A percentile compares a stretch with the other conserved stretches of the same genome.
Conservation (phyloP, 2,329 filamentous ascomycete species). For the Neonectria hederae region DNA sequence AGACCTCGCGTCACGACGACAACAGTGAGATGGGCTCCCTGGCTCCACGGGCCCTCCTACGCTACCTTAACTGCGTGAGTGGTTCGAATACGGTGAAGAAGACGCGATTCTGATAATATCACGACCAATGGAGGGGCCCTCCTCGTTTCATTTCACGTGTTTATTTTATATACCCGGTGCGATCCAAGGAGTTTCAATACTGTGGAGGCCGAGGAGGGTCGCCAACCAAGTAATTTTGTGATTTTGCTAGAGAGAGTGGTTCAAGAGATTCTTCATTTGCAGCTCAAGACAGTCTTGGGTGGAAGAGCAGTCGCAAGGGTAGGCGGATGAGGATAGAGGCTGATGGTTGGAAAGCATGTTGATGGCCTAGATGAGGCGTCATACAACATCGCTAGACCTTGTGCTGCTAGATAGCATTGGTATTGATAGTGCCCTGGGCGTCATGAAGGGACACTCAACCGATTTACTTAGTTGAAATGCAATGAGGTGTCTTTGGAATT, state of each 20-base stretch:
- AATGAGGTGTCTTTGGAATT: conserved; percentile 11
- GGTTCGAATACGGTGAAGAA: conserved; percentile 13
- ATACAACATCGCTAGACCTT: conserved; percentile 21
- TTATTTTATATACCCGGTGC: conserved; percentile 43
- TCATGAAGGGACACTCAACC: conserved; percentile 2
- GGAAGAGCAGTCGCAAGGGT: not conserved
- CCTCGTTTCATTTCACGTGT: conserved; percentile 37
- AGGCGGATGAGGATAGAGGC: not conserved
- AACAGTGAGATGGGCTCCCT: not conserved
- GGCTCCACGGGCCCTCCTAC: not conserved
- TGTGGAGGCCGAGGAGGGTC: conserved; percentile 29
- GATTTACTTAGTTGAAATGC: conserved; percentile 28
- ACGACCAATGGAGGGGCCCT: conserved; percentile 25
- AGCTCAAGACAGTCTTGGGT: conserved; percentile 10
- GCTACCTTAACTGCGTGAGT: conserved; percentile 9
- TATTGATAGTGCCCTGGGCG: conserved; percentile 27
- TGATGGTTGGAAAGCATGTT: conserved; percentile 6
- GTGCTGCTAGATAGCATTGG: conserved; percentile 31
- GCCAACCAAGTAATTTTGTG: conserved; percentile 31
- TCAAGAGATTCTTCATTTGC: not conserved
- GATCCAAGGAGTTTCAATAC: conserved; percentile 31
- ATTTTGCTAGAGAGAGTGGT: conserved; percentile 1
- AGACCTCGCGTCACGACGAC: conserved; percentile 23
- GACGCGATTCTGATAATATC: conserved; percentile 23
- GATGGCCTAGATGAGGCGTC: conserved; percentile 14